A percentile compares a stretch with the other conserved stretches of the same genome.
phyloP scores from a whole-genome alignment of 805 yeast genomes.

The Kuraishia floccosa region DNA sequence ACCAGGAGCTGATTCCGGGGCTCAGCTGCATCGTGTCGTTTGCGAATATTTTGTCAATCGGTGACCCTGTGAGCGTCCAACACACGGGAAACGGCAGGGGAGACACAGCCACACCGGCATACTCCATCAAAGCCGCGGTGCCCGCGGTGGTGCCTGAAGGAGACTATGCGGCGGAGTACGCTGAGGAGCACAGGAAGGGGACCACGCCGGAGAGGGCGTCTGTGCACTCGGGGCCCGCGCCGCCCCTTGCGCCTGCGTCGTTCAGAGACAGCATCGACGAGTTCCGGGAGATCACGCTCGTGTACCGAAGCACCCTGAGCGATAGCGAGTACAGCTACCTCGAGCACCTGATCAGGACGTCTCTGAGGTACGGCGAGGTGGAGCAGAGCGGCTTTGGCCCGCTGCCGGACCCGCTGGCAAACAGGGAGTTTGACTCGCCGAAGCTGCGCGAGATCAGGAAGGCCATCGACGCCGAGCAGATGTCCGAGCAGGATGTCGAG shows the following conservation, averaged over 20 bases:
- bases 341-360: conserved; percentile 30
- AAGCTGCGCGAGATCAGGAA: conserved; percentile 81
- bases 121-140: conserved; percentile 14
- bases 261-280: background rate
- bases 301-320: too few species aligned
- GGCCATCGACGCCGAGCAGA: conserved; percentile 41
- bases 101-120: conserved; percentile 31
- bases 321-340: conserved; percentile 16
- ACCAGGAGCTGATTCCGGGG: conserved; percentile 76
- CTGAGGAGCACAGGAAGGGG: too few species aligned
- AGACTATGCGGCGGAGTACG: too few species aligned
- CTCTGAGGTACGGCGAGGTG: conserved; percentile 32
- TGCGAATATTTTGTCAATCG: conserved; percentile 48
- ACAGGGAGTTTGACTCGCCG: conserved; percentile 79
- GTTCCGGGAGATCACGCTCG: background rate
- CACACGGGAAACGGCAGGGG: background rate
- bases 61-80: background rate
- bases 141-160: conserved; percentile 3
- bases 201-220: conserved; percentile 2
- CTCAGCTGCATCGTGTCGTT: conserved; percentile 68
- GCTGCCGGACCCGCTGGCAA: conserved; percentile 59
- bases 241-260: too few species aligned
- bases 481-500: conserved; percentile 58
- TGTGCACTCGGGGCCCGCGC: background rate
- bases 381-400: conserved; percentile 48